Conservation (phyloP, 2,329 filamentous ascomycete species). For the Hysterium pulicare region DNA sequence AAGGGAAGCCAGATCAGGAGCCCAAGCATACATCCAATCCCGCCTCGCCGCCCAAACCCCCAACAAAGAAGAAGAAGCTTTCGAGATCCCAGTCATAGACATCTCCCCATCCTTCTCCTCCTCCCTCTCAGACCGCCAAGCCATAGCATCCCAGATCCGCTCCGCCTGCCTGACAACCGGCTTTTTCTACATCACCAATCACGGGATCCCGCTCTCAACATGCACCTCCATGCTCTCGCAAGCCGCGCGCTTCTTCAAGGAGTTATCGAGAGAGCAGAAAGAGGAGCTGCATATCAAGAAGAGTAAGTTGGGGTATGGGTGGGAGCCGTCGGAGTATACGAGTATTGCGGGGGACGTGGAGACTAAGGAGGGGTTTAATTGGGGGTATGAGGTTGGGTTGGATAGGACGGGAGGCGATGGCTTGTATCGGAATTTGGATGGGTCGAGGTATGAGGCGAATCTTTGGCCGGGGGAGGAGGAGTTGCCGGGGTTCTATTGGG, state of each 20-base stretch:
- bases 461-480: conserved; percentile 40
- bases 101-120: conserved; percentile 35
- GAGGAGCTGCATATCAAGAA: conserved; percentile 39
- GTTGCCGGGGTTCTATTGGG: conserved; percentile 38
- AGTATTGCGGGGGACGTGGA: conserved; percentile 40
- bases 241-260: conserved; percentile 37
- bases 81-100: conserved; percentile 38
- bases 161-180: conserved; percentile 39
- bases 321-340: conserved; percentile 41
- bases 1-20: too few species aligned
- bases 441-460: conserved; percentile 33
- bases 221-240: conserved; percentile 33
- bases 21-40: too few species aligned
- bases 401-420: conserved; percentile 42
- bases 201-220: conserved; percentile 27
- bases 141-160: conserved; percentile 38
- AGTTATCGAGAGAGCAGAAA: conserved; percentile 31
- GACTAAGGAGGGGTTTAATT: conserved; percentile 44
- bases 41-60: too few species aligned
- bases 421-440: conserved; percentile 41
- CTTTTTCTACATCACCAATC: conserved; percentile 41
- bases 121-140: conserved; percentile 27
- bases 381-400: conserved; percentile 40
- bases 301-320: conserved; percentile 40
- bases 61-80: conserved; percentile 16